Conservation (phyloP, 495 filamentous ascomycete genomes). For the Chlorociboria aeruginascens region DNA sequence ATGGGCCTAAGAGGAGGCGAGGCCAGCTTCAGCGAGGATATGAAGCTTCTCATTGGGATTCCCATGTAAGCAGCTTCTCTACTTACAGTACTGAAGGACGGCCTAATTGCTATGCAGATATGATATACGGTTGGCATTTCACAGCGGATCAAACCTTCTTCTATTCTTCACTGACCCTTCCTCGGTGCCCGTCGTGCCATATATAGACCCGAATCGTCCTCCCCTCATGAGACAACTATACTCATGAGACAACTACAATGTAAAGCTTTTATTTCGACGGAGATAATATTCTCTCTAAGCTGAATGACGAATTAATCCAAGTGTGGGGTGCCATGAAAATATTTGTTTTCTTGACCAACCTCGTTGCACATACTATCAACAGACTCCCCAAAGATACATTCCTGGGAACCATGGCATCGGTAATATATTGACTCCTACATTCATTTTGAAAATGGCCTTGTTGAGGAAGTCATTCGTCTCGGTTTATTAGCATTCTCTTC, state of each 20-base stretch:
- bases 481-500: constrained; percentile 28
- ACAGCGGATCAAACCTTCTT: constrained; percentile 18
- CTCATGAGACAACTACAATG: background rate
- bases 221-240: background rate
- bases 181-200: constrained; percentile 19
- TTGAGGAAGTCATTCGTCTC: constrained; percentile 27
- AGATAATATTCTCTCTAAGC: background rate
- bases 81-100: background rate
- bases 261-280: background rate
- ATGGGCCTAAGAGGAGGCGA: constrained; percentile 28
- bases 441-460: constrained; percentile 16
- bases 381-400: constrained; percentile 21
- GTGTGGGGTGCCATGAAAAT: constrained; percentile 24
- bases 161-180: constrained; percentile 23
- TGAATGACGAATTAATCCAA: constrained; percentile 17
- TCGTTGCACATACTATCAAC: constrained; percentile 13
- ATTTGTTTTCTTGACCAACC: constrained; percentile 29
- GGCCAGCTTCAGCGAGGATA: constrained; percentile 12
- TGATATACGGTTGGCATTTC: constrained; percentile 23
- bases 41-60: constrained; percentile 22
- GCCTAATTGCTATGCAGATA: constrained; percentile 3
- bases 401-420: constrained; percentile 26
- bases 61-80: constrained; percentile 13
- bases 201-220: constrained; percentile 1
- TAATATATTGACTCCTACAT: constrained; percentile 33